Base-by-base conservation (phyloP, 2,329 filamentous ascomycete genomes). In the Didymella keratinophila region DNA sequence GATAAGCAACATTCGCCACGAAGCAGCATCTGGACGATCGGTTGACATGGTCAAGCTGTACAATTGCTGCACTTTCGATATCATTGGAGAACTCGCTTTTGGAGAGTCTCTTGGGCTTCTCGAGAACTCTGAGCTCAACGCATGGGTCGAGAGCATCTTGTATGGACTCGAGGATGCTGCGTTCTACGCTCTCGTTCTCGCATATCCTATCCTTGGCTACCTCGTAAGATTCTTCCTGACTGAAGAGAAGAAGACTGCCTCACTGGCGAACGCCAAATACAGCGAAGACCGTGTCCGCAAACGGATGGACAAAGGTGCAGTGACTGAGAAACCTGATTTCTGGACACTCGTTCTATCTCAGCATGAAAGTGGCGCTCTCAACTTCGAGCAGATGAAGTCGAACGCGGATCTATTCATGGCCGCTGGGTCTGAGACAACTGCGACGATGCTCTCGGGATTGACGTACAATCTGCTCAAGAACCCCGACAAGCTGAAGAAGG, bases 361-460 rank as follows among this genome's bases (percentile, higher is more conserved):
- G 4, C 23, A 56, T 6, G 45, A 25, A 21, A 70, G 66, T 2
- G 66, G 67, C n/a, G 68, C 65, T 0, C 42, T 77, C 27, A 60
- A 56, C 4, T 50, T 64, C 23, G 56, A 43, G 1, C 77, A 82
- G 45, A 78, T 82, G 68, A 70, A 79, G 20, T 57, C 72, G 0
- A 79, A 78, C 49, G 66, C 73, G 0, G 59, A 63, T 2, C 27
- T 78, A 0, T 71, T 81, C 34, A 79, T 81, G 63, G 51, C 78
- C 7, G 81, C 79, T 2, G 80, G 80, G 1, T 78, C 76, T 20
- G 80, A 83, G 53, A 82, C 81, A 0, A 78, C 79, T 0, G 80
- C 80, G 0, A 80, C 76, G 0, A 49, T 78, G 8, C 65, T 82
- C 1, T 73, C 71, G 8, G 80, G 78, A 4, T 47, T 76, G 9